phyloP scores from a whole-genome alignment of 805 yeast species.

The Dipodascopsis uninucleata region DNA sequence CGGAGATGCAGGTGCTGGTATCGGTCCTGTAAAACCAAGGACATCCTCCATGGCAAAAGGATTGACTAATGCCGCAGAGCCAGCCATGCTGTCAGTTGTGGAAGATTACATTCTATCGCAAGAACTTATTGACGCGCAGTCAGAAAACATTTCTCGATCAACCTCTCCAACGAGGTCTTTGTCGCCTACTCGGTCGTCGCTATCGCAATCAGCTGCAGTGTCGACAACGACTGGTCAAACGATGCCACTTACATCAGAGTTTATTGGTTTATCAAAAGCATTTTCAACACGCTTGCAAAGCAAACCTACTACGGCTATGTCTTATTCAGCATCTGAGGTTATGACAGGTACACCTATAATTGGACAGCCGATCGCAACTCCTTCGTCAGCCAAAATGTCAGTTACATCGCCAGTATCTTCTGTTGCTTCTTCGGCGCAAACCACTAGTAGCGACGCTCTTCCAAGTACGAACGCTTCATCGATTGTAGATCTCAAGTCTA shows the following conservation, averaged over 20 bases:
- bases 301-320: conserved; percentile 31
- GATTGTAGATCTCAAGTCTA: conserved; percentile 12
- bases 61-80: too few relatives aligned
- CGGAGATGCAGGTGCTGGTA: too few relatives aligned
- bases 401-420: neutral
- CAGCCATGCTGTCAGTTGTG: too few relatives aligned
- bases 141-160: neutral
- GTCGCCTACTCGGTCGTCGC: conserved; percentile 7
- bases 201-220: neutral
- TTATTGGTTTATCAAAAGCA: conserved; percentile 19
- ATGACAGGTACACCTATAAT: conserved; percentile 7
- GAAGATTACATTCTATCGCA: conserved; percentile 25
- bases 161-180: conserved; percentile 3
- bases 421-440: neutral
- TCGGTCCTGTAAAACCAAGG: too few relatives aligned
- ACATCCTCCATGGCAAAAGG: too few relatives aligned
- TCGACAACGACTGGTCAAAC: conserved; percentile 3
- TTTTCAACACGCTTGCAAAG: conserved; percentile 28
- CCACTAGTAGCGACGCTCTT: conserved; percentile 1
- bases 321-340: conserved; percentile 19
- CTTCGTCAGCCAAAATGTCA: conserved; percentile 10
- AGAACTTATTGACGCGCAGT: conserved; percentile 11
- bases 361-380: conserved; percentile 6
- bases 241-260: conserved; percentile 13
- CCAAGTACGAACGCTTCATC: too few relatives aligned